Conservation (phyloP, 192 early-diverging fungal genomes). For the Mortierella hygrophila region DNA sequence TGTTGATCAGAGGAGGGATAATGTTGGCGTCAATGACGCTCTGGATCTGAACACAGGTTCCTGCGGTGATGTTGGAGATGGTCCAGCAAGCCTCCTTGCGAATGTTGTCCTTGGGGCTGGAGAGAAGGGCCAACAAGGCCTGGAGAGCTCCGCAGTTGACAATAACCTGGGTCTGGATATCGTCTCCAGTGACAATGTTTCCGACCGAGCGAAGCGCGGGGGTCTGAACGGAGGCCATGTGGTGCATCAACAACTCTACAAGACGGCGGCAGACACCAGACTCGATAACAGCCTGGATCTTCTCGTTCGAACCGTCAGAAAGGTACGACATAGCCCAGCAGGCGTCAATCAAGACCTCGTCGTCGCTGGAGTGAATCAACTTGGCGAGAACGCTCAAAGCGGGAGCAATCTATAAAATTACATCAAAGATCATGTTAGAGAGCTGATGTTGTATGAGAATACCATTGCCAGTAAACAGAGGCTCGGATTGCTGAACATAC, state of each 20-base stretch:
- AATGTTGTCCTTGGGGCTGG: slow-evolving; percentile 93
- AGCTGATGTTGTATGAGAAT: background rate
- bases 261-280: slow-evolving; percentile 93
- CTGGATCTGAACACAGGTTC: slow-evolving; percentile 95
- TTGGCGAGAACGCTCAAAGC: slow-evolving; percentile 92
- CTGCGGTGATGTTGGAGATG: slow-evolving; percentile 99
- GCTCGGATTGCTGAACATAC: slow-evolving; percentile 56
- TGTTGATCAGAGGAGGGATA: slow-evolving; percentile 90
- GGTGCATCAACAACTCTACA: slow-evolving; percentile 93
- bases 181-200: slow-evolving; percentile 99
- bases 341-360: slow-evolving; percentile 97
- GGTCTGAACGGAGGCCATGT: slow-evolving; percentile 93
- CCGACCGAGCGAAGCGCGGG: slow-evolving; percentile 97
- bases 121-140: slow-evolving; percentile 84
- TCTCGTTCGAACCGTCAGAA: slow-evolving; percentile 96
- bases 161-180: slow-evolving; percentile 96
- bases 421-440: background rate
- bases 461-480: background rate
- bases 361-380: slow-evolving; percentile 91
- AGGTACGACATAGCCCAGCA: slow-evolving; percentile 99
- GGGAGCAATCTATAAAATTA: slow-evolving; percentile 77
- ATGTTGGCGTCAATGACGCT: slow-evolving; percentile 95
- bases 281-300: slow-evolving; percentile 98
- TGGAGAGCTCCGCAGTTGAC: slow-evolving; percentile 89
- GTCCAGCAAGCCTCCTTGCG: slow-evolving; percentile 99